Percentiles rank a stretch among this genome's conserved stretches.
phyloP scores from a whole-genome alignment of 495 filamentous ascomycete genomes.

The Hypoxylon fragiforme region DNA sequence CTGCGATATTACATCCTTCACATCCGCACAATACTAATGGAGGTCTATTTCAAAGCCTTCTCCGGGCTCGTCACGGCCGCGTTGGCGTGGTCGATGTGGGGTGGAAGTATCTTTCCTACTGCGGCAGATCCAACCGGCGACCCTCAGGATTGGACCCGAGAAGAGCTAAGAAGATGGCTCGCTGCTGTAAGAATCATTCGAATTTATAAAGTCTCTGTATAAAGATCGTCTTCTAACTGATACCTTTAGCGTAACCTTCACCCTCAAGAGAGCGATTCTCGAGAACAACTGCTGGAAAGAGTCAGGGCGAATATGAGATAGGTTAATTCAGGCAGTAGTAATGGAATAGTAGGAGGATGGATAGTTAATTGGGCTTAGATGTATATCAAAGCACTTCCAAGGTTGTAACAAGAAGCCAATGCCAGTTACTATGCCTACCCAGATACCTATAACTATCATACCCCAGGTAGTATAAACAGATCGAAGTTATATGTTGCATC shows the following conservation, averaged over 20 bases:
- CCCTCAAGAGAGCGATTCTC: constrained; percentile 65
- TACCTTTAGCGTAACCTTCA: constrained; percentile 68
- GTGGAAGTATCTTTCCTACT: constrained; percentile 74
- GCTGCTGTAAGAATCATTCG: constrained; percentile 60
- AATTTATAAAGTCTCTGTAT: background rate
- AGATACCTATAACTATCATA: too few species aligned
- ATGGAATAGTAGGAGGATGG: background rate
- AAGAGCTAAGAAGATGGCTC: constrained; percentile 76
- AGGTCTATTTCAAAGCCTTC: constrained; percentile 59
- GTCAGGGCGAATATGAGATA: constrained; percentile 75
- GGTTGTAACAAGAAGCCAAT: too few species aligned
- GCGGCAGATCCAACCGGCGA: constrained; percentile 77
- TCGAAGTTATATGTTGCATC: too few species aligned
- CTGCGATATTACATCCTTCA: background rate
- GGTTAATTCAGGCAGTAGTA: background rate
- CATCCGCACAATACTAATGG: constrained; percentile 31
- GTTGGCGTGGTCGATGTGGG: constrained; percentile 82
- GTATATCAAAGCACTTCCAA: too few species aligned
- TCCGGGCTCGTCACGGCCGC: constrained; percentile 82
- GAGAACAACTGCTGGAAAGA: constrained; percentile 77
- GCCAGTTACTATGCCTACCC: too few species aligned
- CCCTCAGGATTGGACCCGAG: constrained; percentile 70
- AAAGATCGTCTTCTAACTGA: constrained; percentile 1
- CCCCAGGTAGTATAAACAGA: too few species aligned
- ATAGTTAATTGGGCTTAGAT: too few species aligned